Evolutionary conservation across 192 early-diverging fungal genomes (phyloP).

Genomic region (Coemansia sp.): DNA sequence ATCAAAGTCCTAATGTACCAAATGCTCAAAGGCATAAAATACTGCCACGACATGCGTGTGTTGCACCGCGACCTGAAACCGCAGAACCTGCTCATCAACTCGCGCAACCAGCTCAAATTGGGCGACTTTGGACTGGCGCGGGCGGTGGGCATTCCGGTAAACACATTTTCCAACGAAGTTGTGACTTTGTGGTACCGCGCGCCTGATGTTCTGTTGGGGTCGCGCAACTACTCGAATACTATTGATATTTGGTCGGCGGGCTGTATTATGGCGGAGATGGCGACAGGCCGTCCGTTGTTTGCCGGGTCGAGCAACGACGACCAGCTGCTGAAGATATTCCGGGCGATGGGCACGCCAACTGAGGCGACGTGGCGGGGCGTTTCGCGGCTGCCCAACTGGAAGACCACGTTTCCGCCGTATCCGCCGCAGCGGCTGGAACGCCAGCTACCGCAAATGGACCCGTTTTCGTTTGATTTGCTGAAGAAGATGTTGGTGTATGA

Average conservation of each 20-base stretch:
- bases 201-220: constrained; percentile 95
- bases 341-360: constrained; percentile 74
- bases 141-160: constrained; percentile 81
- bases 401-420: constrained; percentile 64
- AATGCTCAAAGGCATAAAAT: constrained; percentile 75
- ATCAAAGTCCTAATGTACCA: constrained; percentile 84
- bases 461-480: constrained; percentile 67
- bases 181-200: constrained; percentile 99
- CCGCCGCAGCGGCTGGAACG: constrained; percentile 62
- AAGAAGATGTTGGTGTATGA: constrained; percentile 74
- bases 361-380: constrained; percentile 75
- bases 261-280: constrained; percentile 98
- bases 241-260: constrained; percentile 99
- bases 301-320: constrained; percentile 80
- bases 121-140: constrained; percentile 84
- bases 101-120: constrained; percentile 75
- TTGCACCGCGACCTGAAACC: constrained; percentile 84
- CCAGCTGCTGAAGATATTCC: constrained; percentile 77
- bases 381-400: constrained; percentile 67
- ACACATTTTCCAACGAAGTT: constrained; percentile 97
- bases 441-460: constrained; percentile 72
- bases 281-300: constrained; percentile 73
- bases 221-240: constrained; percentile 88
- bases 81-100: constrained; percentile 81
- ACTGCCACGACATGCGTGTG: constrained; percentile 81